Evolutionary conservation across 2,329 filamentous ascomycete genomes (phyloP), one percentile per base, ranked within the genome.

Genomic region (Talaromyces pinophilus): DNA sequence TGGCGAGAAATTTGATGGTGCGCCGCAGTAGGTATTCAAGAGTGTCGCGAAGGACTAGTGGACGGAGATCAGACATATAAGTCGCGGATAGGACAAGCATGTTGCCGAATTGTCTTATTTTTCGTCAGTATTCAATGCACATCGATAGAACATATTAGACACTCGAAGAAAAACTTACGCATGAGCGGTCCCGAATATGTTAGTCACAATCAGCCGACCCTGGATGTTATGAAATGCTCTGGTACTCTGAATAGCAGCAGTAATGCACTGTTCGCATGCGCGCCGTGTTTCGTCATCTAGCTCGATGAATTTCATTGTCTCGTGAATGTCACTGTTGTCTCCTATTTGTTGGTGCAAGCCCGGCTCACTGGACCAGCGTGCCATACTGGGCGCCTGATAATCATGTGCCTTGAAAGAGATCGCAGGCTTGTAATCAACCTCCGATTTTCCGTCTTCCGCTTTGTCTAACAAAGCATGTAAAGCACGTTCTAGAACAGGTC

Each of bases 141-240:
- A 33, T 33, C 30, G 30, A 33, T 33, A 33, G 30, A 8, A 33
- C 7, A 7, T 8, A 33, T 33, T 33, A 33, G 30, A 8, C 30
- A 33, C 30, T 33, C 30, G 30, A 33, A 8, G 6, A 8, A 33
- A 33, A 33, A 88, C 92, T 87, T 91, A 96, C 92, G 94, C 93
- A 83, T 97, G 94, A 69, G 93, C 91, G 19, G 94, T 98, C 62
- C 94, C 93, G 79, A 97, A 96, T 28, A 97, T 89, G 72, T 97
- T 98, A n/a, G 94, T 98, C 64, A 98, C 89, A 62, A 97, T 90
- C 8, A 91, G 87, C 35, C 92, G 87, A 68, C 86, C 81, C 30
- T 76, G 79, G 17, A 86, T 82, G 1, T 84, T 83, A 75, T 91
- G 87, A 75, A 98, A 96, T 0, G 93, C 92, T 64, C 88, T 86